Evolutionary conservation across 2,329 filamentous ascomycete species (phyloP).

Genomic region (Fusarium guadeloupense): DNA sequence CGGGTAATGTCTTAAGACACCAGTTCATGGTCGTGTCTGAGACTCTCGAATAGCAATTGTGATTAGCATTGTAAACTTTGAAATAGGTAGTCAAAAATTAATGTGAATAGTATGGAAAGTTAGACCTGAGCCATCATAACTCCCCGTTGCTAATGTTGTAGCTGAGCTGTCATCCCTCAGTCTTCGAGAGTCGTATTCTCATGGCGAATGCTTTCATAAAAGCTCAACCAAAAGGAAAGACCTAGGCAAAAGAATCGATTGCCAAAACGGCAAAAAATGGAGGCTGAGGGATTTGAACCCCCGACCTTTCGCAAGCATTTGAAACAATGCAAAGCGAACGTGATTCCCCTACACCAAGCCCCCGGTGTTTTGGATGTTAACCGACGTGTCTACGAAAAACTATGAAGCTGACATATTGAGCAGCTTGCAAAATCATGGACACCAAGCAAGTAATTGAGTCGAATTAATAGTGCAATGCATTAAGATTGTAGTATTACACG

Average conservation of each 20-base stretch:
- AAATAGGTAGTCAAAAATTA: no score
- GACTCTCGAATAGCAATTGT: no score
- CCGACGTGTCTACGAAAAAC: neutral
- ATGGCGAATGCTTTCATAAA: neutral
- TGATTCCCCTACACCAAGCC: conserved; percentile 45
- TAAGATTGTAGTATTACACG: no score
- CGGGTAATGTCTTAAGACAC: no score
- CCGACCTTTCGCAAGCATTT: conserved; percentile 40
- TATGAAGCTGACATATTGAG: neutral
- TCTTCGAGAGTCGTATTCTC: neutral
- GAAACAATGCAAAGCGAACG: conserved; percentile 41
- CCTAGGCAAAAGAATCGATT: neutral
- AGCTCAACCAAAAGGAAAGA: neutral
- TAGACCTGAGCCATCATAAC: no score
- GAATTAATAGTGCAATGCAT: no score
- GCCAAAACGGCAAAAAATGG: conserved; percentile 26
- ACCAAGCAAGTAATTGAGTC: no score
- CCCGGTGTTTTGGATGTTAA: conserved; percentile 23
- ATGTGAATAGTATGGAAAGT: no score
- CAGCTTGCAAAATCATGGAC: neutral
- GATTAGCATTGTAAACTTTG: no score
- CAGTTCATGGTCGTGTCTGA: no score
- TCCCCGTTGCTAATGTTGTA: no score
- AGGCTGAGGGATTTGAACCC: conserved; percentile 47
- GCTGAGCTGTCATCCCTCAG: no score